Conservation (phyloP, 225 moss, liverwort and hornwort species). For the Pseudoscleropodium purum region DNA sequence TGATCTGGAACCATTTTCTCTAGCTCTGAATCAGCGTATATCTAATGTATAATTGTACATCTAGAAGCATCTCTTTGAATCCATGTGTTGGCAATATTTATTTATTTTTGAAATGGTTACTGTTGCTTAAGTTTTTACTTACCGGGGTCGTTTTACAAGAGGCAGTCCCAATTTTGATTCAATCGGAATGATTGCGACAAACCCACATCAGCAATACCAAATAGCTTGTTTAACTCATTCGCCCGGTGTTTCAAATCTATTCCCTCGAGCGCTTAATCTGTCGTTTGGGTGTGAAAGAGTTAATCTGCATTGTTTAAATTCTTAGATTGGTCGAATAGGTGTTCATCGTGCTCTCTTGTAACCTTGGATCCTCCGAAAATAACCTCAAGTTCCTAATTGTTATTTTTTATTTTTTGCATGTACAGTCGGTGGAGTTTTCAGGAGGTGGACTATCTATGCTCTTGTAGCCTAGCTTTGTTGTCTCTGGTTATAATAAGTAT, state of each 20-base stretch:
- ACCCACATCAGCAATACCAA: background rate
- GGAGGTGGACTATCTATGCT: conserved; percentile 72
- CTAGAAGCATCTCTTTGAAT: background rate
- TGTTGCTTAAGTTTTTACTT: background rate
- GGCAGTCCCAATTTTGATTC: background rate
- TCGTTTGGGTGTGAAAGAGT: background rate
- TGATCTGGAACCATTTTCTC: background rate
- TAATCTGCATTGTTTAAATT: background rate
- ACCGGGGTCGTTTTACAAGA: background rate
- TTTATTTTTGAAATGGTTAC: background rate
- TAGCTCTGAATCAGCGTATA: background rate
- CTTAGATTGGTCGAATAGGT: background rate
- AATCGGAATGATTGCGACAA: background rate
- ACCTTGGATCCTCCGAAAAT: background rate
- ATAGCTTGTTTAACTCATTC: background rate
- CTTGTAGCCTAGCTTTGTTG: conserved; percentile 9
- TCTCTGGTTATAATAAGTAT: background rate
- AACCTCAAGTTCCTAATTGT: background rate
- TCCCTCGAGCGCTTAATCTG: background rate
- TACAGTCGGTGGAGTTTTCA: conserved; percentile 66
- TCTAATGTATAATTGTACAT: background rate
- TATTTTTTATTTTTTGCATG: conserved; percentile 14
- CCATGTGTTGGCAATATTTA: background rate
- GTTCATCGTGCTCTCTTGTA: background rate
- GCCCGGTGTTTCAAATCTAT: background rate